Conservation (phyloP, 169 alveolate genomes). For the Plasmodium knowlesi region DNA sequence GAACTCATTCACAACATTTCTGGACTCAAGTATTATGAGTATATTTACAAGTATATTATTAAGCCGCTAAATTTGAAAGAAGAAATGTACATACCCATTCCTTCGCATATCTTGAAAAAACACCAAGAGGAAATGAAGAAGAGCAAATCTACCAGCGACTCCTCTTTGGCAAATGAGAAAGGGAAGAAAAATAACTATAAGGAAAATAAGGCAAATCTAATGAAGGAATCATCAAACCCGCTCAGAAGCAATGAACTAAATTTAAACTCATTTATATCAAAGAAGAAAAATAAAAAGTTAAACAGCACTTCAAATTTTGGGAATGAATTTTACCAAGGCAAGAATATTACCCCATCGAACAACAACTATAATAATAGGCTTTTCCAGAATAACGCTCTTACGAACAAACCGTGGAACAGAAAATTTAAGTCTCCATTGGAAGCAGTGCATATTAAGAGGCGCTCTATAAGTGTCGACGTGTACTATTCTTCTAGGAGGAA, state of each 20-base stretch:
- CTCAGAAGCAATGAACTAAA: conserved; percentile 11
- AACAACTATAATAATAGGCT: neutral
- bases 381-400: neutral
- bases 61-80: conserved; percentile 53
- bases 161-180: neutral
- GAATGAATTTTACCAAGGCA: conserved; percentile 5
- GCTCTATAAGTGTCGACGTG: conserved; percentile 44
- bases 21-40: conserved; percentile 52
- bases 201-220: neutral
- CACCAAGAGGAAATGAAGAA: conserved; percentile 5
- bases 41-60: conserved; percentile 51
- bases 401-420: neutral
- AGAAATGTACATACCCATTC: conserved; percentile 66
- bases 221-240: neutral
- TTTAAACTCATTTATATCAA: neutral
- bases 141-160: neutral
- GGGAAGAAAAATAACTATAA: conserved; percentile 19
- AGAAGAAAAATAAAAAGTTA: conserved; percentile 12
- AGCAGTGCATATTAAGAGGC: neutral
- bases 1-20: conserved; percentile 50
- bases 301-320: neutral
- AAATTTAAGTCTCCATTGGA: neutral
- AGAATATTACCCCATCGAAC: neutral
- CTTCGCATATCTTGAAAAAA: conserved; percentile 32
- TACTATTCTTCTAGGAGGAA: neutral